Conservation (phyloP, 305 asterid species). For the Coffea humblotiana region DNA sequence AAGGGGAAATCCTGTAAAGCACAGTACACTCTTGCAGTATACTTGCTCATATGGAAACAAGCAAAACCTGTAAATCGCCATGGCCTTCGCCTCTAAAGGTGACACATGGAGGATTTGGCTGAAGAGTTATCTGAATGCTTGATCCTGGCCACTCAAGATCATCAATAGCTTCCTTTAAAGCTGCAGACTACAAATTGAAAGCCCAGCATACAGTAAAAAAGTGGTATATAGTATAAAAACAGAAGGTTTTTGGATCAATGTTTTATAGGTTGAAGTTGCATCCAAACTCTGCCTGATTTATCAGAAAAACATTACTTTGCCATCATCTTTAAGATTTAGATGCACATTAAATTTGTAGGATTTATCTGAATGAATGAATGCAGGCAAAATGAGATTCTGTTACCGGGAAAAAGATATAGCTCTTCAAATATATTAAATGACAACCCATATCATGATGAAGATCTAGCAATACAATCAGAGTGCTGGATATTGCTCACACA, state of each 20-base stretch:
- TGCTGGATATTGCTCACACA: not conserved
- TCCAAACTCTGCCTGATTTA: too few species aligned
- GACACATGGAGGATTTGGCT: slow-evolving; percentile 81
- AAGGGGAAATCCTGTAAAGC: not conserved
- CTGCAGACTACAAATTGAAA: slow-evolving; percentile 67
- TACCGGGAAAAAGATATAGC: not conserved
- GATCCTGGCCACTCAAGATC: slow-evolving; percentile 99
- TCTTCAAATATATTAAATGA: not conserved
- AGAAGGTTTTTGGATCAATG: not conserved
- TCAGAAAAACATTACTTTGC: too few species aligned
- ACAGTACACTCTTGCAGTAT: not conserved
- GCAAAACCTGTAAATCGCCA: slow-evolving; percentile 82
- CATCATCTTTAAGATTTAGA: too few species aligned
- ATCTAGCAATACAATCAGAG: not conserved
- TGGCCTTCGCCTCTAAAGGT: slow-evolving; percentile 91
- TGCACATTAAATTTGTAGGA: too few species aligned
- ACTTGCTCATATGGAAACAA: not conserved
- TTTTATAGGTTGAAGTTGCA: not conserved
- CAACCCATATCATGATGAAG: not conserved
- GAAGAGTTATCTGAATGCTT: slow-evolving; percentile 70
- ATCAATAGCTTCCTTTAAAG: slow-evolving; percentile 92
- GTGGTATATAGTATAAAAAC: not conserved
- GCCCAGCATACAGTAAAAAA: slow-evolving; percentile 13
- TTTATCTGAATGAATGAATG: not conserved
- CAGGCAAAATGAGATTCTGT: not conserved